These are phyloP conservation scores for Sphaerulina vaccinii DNA, from an alignment of 2,329 filamentous ascomycete species.

Conservation along the genomic window DNA sequence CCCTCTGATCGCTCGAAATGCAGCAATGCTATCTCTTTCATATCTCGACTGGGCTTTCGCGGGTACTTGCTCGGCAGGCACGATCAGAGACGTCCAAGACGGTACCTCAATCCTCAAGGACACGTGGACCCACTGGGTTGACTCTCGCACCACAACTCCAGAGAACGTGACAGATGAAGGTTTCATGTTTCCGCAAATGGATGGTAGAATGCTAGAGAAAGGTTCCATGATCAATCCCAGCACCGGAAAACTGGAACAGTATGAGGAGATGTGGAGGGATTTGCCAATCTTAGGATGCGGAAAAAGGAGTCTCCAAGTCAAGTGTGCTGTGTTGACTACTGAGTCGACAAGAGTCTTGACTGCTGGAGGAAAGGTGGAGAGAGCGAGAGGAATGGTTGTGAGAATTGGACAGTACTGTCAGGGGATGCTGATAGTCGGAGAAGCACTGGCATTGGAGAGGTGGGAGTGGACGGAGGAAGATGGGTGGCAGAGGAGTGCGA, in stretches of 20 bases:
- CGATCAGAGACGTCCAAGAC: conserved; percentile 2
- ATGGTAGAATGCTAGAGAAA: conserved; percentile 52
- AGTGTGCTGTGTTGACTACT: conserved; percentile 44
- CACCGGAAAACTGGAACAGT: conserved; percentile 52
- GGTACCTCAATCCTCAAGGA: conserved; percentile 31
- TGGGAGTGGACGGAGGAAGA: conserved; percentile 48
- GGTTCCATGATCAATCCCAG: conserved; percentile 61
- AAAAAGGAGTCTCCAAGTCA: conserved; percentile 44
- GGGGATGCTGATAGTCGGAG: conserved; percentile 52
- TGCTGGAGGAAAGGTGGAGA: conserved; percentile 25
- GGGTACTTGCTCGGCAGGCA: conserved; percentile 50
- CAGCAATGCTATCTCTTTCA: conserved; percentile 31
- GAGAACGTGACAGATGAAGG: conserved; percentile 54
- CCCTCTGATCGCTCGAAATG: conserved; percentile 7
- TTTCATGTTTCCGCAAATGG: conserved; percentile 51
- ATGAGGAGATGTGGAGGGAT: conserved; percentile 50
- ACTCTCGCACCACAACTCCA: conserved; percentile 48
- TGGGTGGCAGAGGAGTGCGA: conserved; percentile 41
- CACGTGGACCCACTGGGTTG: conserved; percentile 60
- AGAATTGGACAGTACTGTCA: conserved; percentile 57
- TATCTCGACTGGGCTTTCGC: conserved; percentile 66
- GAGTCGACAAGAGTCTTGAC: conserved; percentile 28
- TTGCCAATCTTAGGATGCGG: conserved; percentile 31
- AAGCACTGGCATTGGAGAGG: conserved; percentile 51
- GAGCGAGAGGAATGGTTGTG: conserved; percentile 53